Evolutionary conservation across 768 basidiomycete genomes (phyloP).

Genomic region (Aureoboletus auriporus): DNA sequence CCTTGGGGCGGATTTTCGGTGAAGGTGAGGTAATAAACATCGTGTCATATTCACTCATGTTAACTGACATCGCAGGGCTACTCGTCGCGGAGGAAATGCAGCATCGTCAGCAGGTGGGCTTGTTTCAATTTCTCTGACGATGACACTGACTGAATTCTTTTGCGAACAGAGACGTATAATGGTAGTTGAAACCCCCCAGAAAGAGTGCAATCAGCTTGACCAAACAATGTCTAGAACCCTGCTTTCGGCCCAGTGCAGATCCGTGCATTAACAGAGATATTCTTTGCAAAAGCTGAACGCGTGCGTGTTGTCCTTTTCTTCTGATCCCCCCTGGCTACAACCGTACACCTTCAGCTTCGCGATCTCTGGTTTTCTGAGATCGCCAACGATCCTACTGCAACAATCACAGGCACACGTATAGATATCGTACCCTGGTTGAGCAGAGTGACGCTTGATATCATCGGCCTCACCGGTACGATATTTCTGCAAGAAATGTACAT

Average conservation of each 20-base stretch:
- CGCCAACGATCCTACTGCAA: constrained; percentile 19
- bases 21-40: constrained; percentile 22
- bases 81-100: constrained; percentile 40
- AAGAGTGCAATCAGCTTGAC: not conserved
- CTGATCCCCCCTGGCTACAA: not conserved
- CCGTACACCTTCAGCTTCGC: constrained; percentile 35
- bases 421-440: constrained; percentile 33
- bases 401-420: constrained; percentile 15
- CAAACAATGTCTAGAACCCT: constrained; percentile 43
- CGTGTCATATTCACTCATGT: not conserved
- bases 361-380: constrained; percentile 43
- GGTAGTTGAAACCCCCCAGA: constrained; percentile 11
- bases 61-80: constrained; percentile 35
- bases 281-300: constrained; percentile 51
- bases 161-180: constrained; percentile 24
- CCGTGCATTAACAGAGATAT: constrained; percentile 52
- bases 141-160: not conserved
- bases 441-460: constrained; percentile 38
- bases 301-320: constrained; percentile 26
- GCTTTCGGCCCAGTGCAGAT: constrained; percentile 62
- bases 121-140: not conserved
- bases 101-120: constrained; percentile 37
- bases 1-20: constrained; percentile 40
- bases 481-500: not conserved
- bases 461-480: constrained; percentile 36